A percentile compares a stretch with the other conserved stretches of the same genome.
Evolutionary conservation across 2,329 filamentous ascomycete genomes (phyloP).

Genomic region (Clonostachys sp.): DNA sequence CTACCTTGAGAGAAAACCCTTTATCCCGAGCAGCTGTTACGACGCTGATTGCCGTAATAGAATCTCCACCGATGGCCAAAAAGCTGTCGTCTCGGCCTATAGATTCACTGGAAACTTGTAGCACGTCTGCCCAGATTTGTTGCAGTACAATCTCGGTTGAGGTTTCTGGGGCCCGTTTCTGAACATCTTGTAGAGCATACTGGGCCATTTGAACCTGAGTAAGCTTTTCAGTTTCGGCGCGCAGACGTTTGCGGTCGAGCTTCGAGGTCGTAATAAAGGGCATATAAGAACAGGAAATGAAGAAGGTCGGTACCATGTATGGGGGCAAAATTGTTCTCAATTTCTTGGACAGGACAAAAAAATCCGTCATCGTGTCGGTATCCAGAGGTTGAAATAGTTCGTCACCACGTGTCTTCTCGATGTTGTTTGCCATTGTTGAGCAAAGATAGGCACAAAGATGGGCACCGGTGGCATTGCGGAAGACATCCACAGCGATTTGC

Average conservation of each 20-base stretch:
- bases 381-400: slow-evolving; percentile 3
- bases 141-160: slow-evolving; percentile 30
- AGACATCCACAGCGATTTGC: slow-evolving; percentile 4
- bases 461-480: background rate
- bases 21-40: slow-evolving; percentile 1
- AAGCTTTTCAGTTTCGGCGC: background rate
- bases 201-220: background rate
- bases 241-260: slow-evolving; percentile 5
- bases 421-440: background rate
- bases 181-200: background rate
- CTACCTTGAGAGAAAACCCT: slow-evolving; percentile 1
- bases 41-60: slow-evolving; percentile 45
- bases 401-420: background rate
- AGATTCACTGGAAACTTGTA: slow-evolving; percentile 33
- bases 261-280: slow-evolving; percentile 7
- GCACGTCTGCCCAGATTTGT: slow-evolving; percentile 40
- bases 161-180: slow-evolving; percentile 1
- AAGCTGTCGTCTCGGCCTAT: slow-evolving; percentile 54
- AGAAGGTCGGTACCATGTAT: slow-evolving; percentile 8
- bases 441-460: background rate
- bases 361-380: background rate
- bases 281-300: slow-evolving; percentile 4
- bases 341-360: background rate
- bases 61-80: slow-evolving; percentile 56
- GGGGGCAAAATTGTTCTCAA: slow-evolving; percentile 1